Conservation (phyloP, 163 green algal genomes). For the Chlamydomonas reinhardtii region DNA sequence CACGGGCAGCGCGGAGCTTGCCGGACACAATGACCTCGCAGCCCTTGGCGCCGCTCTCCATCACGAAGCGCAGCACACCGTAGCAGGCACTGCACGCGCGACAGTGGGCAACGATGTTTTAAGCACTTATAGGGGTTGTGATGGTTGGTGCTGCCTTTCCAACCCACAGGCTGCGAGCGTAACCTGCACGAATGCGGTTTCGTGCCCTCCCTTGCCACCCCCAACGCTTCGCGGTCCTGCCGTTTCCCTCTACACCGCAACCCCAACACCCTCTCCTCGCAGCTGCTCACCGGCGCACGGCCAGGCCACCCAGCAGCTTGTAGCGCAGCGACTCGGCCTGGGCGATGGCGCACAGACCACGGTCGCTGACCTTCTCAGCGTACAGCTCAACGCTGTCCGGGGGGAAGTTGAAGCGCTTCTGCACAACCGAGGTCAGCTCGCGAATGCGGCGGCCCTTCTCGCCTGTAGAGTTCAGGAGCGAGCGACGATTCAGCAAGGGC, state of each 20-base stretch:
- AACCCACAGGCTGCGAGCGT: no score
- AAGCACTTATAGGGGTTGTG: no score
- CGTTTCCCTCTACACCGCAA: no score
- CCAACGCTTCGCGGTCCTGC: no score
- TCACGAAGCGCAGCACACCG: constrained; percentile 99
- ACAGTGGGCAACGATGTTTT: no score
- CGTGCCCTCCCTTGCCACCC: no score
- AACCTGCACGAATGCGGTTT: no score
- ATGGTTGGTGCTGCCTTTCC: no score
- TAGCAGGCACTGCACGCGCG: constrained; percentile 93
- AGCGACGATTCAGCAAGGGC: no score
- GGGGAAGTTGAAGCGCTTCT: constrained; percentile 99
- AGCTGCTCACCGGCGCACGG: constrained; percentile 84
- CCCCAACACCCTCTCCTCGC: no score
- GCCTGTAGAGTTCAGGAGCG: constrained; percentile 69
- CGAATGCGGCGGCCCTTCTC: constrained; percentile 98
- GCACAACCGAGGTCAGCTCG: constrained; percentile 98
- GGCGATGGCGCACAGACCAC: constrained; percentile 97
- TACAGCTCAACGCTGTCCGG: constrained; percentile 91
- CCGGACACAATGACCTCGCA: constrained; percentile 99
- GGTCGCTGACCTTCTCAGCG: constrained; percentile 89
- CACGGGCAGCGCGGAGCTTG: constrained; percentile 97
- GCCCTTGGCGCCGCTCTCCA: constrained; percentile 99
- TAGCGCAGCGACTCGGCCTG: constrained; percentile 99
- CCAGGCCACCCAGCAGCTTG: constrained; percentile 99